phyloP scores from a whole-genome alignment of 2,329 filamentous ascomycete genomes.

The Xylariomycetidae sp. region DNA sequence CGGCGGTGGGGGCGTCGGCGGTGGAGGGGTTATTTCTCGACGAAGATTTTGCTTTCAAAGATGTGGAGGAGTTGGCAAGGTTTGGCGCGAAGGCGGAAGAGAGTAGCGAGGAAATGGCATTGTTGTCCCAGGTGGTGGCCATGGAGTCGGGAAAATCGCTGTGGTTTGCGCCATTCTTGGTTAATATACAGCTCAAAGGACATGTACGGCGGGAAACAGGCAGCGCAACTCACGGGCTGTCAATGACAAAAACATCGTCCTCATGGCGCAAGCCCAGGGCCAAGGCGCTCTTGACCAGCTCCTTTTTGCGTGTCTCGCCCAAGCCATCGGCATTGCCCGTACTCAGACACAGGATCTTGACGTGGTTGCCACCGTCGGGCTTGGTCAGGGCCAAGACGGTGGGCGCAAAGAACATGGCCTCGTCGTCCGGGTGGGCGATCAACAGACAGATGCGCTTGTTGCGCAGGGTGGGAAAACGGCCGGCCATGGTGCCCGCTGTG shows the following conservation, averaged over 20 bases:
- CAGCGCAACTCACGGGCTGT: slow-evolving; percentile 55
- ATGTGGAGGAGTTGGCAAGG: slow-evolving; percentile 32
- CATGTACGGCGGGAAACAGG: background rate
- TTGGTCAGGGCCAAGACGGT: slow-evolving; percentile 77
- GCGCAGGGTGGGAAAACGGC: slow-evolving; percentile 58
- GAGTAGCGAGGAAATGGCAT: slow-evolving; percentile 64
- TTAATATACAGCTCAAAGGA: background rate
- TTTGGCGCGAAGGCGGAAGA: slow-evolving; percentile 68
- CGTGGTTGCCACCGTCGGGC: slow-evolving; percentile 75
- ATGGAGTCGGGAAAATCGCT: slow-evolving; percentile 84
- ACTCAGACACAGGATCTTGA: slow-evolving; percentile 91
- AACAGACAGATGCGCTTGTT: slow-evolving; percentile 87
- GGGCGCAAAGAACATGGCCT: slow-evolving; percentile 98
- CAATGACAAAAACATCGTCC: slow-evolving; percentile 80
- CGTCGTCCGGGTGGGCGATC: slow-evolving; percentile 96
- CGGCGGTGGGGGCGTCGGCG: slow-evolving; percentile 35
- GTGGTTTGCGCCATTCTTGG: slow-evolving; percentile 3
- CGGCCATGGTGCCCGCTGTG: slow-evolving; percentile 38
- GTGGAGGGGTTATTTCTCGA: slow-evolving; percentile 17
- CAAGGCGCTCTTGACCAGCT: slow-evolving; percentile 75
- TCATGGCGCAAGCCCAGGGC: slow-evolving; percentile 66
- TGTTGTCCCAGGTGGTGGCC: slow-evolving; percentile 68
- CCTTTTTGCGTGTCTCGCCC: slow-evolving; percentile 73
- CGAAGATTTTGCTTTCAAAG: background rate
- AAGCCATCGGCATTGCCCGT: slow-evolving; percentile 84